Percentiles rank a stretch among this genome's conserved stretches.
phyloP scores from a whole-genome alignment of 306 rosid genomes.

The Quercus engelmannii region DNA sequence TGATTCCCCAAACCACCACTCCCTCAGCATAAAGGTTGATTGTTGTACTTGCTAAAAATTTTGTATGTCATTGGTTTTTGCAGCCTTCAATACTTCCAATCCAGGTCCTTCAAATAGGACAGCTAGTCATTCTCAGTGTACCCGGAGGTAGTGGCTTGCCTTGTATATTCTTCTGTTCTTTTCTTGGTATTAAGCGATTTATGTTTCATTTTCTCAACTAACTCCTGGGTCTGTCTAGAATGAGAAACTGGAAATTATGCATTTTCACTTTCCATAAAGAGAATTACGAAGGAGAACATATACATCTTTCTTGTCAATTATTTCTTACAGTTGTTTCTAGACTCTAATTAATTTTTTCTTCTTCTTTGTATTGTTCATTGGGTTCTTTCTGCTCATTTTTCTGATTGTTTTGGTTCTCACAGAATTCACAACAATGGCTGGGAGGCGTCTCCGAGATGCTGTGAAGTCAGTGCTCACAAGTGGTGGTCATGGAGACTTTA shows the following conservation, averaged over 20 bases:
- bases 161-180: background rate
- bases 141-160: constrained; percentile 77
- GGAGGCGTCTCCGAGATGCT: constrained; percentile 88
- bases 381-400: constrained; percentile 15
- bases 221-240: background rate
- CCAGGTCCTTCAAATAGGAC: constrained; percentile 81
- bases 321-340: constrained; percentile 1
- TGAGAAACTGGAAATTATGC: background rate
- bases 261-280: background rate
- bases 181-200: background rate
- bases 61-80: constrained; percentile 20
- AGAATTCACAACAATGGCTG: constrained; percentile 97
- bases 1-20: background rate
- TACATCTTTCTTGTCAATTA: background rate
- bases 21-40: background rate
- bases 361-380: background rate
- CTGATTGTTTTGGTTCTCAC: constrained; percentile 18
- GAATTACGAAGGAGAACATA: background rate
- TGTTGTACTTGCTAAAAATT: constrained; percentile 1
- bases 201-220: background rate
- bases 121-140: constrained; percentile 69
- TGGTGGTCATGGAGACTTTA: constrained; percentile 33
- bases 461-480: constrained; percentile 56
- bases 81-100: constrained; percentile 97
- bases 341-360: background rate